Base-by-base conservation (phyloP, 2,329 filamentous ascomycete species). In the Allantophomopsis lycopodina region DNA sequence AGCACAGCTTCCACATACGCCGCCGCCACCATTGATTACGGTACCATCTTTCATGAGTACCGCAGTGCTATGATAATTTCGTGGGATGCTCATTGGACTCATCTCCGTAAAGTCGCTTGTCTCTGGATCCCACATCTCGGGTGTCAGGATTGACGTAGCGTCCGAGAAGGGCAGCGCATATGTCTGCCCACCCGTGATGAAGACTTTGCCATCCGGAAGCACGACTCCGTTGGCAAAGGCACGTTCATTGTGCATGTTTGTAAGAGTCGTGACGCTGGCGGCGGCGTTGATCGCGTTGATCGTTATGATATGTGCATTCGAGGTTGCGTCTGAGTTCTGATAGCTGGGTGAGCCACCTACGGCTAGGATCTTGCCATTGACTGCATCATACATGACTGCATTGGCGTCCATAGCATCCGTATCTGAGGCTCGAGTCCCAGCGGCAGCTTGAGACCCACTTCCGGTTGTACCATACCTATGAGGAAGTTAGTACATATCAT, bases 301-400 rank as follows among this genome's bases (percentile, higher is more conserved):
- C 0, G 68, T 72, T 32, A 72, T 64, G 44, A 73, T 46, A 47
- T 70, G 63, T 0, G 68, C 67, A 42, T 62, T 60, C 5, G 53
- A 55, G 0, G 62, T 63, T 1, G 64, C 63, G 6, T 53, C 43
- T n/a, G 55, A 55, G 38, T 62, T 46, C 20, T 64, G 55, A 45
- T 74, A 75, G 28, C 58, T 55, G 0, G 61, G 55, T 1, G 64
- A 54, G 7, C 71, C 72, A 8, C 73, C 72, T 12, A 62, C 55
- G 0, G 68, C 64, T 2, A 76, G 55, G 23, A 76, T 74, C 51
- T 73, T 72, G 23, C 72, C 72, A 2, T 48, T 50, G 1, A 56
- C 51, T 35, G 71, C 69, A 47, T 76, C 71, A 46, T 68, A 76
- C 70, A 77, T 75, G 44, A 71, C 62, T 5, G 65, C 64, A 36